Base-by-base conservation (phyloP, 257 asterid species). In the Solanum piurae region DNA sequence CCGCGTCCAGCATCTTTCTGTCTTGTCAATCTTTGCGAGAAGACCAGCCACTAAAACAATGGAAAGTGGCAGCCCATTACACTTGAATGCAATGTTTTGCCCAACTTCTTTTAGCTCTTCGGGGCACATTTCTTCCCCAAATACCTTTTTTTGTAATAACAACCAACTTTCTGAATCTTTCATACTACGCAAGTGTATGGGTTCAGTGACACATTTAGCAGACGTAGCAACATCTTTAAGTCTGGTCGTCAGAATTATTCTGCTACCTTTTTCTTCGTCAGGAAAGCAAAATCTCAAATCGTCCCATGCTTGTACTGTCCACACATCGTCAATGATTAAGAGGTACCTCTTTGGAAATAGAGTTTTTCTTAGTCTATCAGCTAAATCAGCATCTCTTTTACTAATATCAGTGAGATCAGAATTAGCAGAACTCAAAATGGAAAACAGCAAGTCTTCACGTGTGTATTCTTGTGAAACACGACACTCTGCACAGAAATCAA, bases 211-310 rank as follows among this genome's bases (percentile, higher is more conserved):
- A 44, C 64, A 0, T 68, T 11, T 23, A 27, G 87, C 75, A 42
- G 38, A n/a, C 21, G 16, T 4, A 21, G 64, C 86, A 25, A 86
- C 86, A 12, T 83, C 62, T 2, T 16, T 11, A n/a, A 5, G 7
- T 29, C 88, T 75, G 52, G 87, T 89, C 4, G 88, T 89, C 49
- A 89, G 31, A 58, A 89, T 37, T n/a, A 87, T 64, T 86, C 89
- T 89, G 58, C 89, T 89, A 14, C 87, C 83, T 11, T 71, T 9
- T 2, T 29, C 2, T 3, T 12, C 49, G 44, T 74, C 7, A 1
- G 87, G 86, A 86, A 86, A 60, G 1, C 27, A 83, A 5, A 12
- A 9, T 44, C 42, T 16, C 20, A 89, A 83, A 3, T 73, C 44
- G 6, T 44, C 68, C 89, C 89, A 89, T 14, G 82, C 72, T 31